phyloP scores from a whole-genome alignment of 2,329 filamentous ascomycete species.

The Stachybotrys chartarum region DNA sequence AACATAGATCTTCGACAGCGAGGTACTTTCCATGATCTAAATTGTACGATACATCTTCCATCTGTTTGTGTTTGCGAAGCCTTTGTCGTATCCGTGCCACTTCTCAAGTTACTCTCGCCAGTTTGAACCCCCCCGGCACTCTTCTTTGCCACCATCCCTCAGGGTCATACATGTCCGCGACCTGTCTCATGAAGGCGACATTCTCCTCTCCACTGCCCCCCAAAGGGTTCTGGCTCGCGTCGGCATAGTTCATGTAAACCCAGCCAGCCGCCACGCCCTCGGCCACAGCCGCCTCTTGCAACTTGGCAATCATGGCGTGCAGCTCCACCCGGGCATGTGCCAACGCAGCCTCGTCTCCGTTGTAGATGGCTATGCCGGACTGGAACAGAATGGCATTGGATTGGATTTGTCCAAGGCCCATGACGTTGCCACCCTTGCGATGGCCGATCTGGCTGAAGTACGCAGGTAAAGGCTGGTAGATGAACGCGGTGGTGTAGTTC shows the following conservation, averaged over 20 bases:
- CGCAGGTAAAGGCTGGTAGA: background rate
- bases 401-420: background rate
- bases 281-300: conserved; percentile 9
- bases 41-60: no score
- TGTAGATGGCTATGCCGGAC: background rate
- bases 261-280: conserved; percentile 13
- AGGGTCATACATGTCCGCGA: conserved; percentile 19
- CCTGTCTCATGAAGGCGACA: conserved; percentile 15
- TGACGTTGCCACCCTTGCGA: conserved; percentile 3
- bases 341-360: background rate
- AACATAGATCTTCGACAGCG: no score
- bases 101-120: background rate
- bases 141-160: conserved; percentile 19
- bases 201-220: conserved; percentile 18
- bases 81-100: no score
- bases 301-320: background rate
- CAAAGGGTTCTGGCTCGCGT: conserved; percentile 17
- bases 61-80: no score
- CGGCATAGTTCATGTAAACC: conserved; percentile 25
- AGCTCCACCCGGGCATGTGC: background rate
- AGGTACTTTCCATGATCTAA: no score
- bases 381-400: background rate
- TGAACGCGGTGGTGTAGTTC: conserved; percentile 1
- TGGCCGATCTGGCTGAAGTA: background rate
- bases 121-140: conserved; percentile 24